Evolutionary conservation across 305 asterid genomes (phyloP).

Genomic region (Salvia sclarea): DNA sequence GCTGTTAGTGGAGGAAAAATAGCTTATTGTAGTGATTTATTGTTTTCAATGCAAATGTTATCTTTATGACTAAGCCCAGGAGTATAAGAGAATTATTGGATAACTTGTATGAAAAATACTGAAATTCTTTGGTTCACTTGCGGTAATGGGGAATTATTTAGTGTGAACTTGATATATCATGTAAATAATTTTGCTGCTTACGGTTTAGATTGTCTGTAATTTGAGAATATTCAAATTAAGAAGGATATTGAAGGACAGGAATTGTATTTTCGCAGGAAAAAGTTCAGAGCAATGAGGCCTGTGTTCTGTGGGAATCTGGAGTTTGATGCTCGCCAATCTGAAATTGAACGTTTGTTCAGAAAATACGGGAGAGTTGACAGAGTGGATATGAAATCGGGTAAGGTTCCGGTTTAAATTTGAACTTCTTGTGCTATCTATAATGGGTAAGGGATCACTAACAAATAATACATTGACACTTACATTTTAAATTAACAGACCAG

Average conservation of each 20-base stretch:
- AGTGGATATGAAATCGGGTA: slow-evolving; percentile 95
- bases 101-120: background rate
- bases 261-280: slow-evolving; percentile 31
- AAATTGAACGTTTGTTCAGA: slow-evolving; percentile 78
- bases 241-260: slow-evolving; percentile 10
- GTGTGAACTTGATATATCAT: background rate
- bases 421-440: background rate
- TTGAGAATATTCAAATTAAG: background rate
- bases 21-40: background rate
- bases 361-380: slow-evolving; percentile 91
- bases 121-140: background rate
- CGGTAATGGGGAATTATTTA: background rate
- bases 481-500: background rate
- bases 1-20: background rate
- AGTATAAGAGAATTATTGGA: background rate
- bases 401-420: slow-evolving; percentile 12
- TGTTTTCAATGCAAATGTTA: background rate
- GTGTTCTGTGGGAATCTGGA: slow-evolving; percentile 92
- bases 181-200: background rate
- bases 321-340: slow-evolving; percentile 80
- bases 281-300: slow-evolving; percentile 59
- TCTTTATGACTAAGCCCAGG: background rate
- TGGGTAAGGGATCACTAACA: background rate
- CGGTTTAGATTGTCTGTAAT: background rate
- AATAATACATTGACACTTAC: background rate